These are phyloP conservation scores for Phaeotremella skinneri DNA, from an alignment of 768 basidiomycete genomes.

Conservation along the genomic window DNA sequence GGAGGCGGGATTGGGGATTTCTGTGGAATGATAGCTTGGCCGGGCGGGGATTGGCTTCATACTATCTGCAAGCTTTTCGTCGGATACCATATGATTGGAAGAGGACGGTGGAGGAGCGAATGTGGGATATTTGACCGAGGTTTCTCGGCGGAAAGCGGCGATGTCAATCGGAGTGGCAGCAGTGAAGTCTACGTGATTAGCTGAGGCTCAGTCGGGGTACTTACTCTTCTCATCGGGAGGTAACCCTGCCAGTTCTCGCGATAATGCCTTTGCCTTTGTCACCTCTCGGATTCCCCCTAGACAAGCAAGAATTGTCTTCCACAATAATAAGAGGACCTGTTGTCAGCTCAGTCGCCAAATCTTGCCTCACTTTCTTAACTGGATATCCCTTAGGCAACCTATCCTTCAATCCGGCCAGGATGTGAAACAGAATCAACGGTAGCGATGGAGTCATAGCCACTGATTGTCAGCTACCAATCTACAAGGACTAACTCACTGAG, in stretches of 20 bases:
- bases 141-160: slow-evolving; percentile 82
- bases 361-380: slow-evolving; percentile 76
- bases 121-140: slow-evolving; percentile 91
- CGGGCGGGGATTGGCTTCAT: slow-evolving; percentile 90
- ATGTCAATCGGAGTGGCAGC: slow-evolving; percentile 91
- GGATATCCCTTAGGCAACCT: slow-evolving; percentile 94
- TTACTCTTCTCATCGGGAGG: slow-evolving; percentile 52
- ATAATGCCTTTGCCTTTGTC: slow-evolving; percentile 73
- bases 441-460: slow-evolving; percentile 95
- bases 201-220: slow-evolving; percentile 3
- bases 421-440: slow-evolving; percentile 84
- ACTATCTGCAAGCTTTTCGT: slow-evolving; percentile 75
- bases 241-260: slow-evolving; percentile 79
- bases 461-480: slow-evolving; percentile 45
- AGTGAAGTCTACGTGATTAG: slow-evolving; percentile 59
- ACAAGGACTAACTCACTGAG: slow-evolving; percentile 65
- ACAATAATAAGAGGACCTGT: slow-evolving; percentile 85
- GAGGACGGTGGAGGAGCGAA: slow-evolving; percentile 62
- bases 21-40: slow-evolving; percentile 80
- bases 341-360: neutral
- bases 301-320: slow-evolving; percentile 90
- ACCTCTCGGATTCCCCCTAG: slow-evolving; percentile 90
- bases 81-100: slow-evolving; percentile 30
- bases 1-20: slow-evolving; percentile 20
- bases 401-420: slow-evolving; percentile 85